Percentiles rank a stretch among this genome's conserved stretches.
These are phyloP conservation scores for Tephrocybe sp. DNA, from an alignment of 768 basidiomycete species.

Conservation along the genomic window DNA sequence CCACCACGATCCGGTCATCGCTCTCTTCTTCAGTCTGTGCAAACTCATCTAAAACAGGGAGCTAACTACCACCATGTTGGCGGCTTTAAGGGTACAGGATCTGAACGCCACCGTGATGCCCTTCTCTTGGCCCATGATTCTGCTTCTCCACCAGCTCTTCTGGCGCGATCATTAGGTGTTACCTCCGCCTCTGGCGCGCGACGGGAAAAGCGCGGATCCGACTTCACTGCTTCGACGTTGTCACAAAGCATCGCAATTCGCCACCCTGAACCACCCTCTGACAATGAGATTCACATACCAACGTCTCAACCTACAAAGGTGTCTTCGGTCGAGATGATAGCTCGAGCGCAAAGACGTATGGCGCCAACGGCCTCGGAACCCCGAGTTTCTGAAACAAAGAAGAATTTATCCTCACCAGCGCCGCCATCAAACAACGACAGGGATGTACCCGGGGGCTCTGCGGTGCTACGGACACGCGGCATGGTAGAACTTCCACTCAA, in stretches of 20 bases:
- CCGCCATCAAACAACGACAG: neutral
- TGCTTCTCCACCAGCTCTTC: conserved; percentile 16
- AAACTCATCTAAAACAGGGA: conserved; percentile 39
- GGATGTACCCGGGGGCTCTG: neutral
- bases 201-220: neutral
- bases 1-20: conserved; percentile 24
- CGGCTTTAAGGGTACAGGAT: neutral
- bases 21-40: conserved; percentile 47
- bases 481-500: neutral
- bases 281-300: neutral
- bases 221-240: conserved; percentile 1
- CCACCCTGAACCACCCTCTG: conserved; percentile 3
- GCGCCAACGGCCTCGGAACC: neutral
- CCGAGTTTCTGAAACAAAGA: neutral
- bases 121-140: neutral
- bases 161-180: conserved; percentile 26
- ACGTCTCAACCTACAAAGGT: neutral
- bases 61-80: neutral
- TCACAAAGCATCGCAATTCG: neutral
- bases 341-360: conserved; percentile 26
- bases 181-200: neutral
- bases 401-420: neutral
- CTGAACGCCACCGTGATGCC: conserved; percentile 5
- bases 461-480: neutral
- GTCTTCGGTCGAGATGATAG: conserved; percentile 27